Conservation (phyloP, 345 rosid genomes). For the Bruguiera parviflora region DNA sequence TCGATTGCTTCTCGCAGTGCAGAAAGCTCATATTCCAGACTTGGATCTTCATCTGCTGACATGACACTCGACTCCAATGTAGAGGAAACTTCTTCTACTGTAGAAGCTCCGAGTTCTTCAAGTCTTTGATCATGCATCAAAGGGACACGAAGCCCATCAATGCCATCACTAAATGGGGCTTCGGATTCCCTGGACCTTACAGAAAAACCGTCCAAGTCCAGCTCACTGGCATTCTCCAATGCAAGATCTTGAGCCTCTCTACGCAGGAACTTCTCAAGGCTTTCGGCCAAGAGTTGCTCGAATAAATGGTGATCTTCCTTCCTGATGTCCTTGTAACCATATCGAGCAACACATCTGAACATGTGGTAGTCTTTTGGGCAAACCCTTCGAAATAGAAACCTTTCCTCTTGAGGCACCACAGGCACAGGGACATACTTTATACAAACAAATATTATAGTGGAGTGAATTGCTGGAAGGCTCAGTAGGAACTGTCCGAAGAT, state of each 20-base stretch:
- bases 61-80: constrained; percentile 50
- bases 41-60: constrained; percentile 61
- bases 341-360: constrained; percentile 83
- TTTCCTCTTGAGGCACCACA: constrained; percentile 80
- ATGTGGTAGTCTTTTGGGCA: constrained; percentile 95
- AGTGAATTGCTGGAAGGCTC: constrained; percentile 87
- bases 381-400: constrained; percentile 82
- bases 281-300: constrained; percentile 74
- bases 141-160: constrained; percentile 60
- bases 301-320: constrained; percentile 81
- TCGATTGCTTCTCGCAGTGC: constrained; percentile 77
- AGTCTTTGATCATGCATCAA: constrained; percentile 46
- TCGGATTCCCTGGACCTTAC: constrained; percentile 30
- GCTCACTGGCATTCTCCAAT: constrained; percentile 47
- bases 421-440: constrained; percentile 95
- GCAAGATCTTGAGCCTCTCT: constrained; percentile 77
- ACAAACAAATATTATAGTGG: constrained; percentile 80
- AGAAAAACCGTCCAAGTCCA: constrained; percentile 45
- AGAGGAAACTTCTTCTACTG: constrained; percentile 26
- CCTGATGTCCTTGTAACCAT: constrained; percentile 84
- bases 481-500: constrained; percentile 82
- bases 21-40: constrained; percentile 76
- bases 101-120: constrained; percentile 32
- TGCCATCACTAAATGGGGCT: constrained; percentile 1
- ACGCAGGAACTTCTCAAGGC: constrained; percentile 77